phyloP scores from a whole-genome alignment of 805 yeast species.

The Clavispora asparagi region DNA sequence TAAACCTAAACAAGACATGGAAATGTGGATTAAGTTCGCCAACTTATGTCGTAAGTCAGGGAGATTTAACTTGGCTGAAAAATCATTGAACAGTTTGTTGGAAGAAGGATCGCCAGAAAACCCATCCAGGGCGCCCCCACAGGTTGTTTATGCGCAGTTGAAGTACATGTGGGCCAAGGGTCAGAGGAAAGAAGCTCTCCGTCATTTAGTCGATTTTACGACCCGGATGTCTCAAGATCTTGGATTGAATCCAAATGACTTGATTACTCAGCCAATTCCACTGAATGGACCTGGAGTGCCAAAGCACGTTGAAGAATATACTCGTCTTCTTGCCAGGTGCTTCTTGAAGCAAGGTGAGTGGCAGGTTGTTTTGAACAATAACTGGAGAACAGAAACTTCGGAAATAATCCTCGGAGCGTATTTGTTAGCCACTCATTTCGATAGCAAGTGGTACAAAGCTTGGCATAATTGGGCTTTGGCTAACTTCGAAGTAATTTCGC shows the following conservation, averaged over 20 bases:
- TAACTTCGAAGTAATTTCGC: conserved; percentile 88
- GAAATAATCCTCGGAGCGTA: conserved; percentile 89
- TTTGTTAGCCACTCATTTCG: conserved; percentile 91
- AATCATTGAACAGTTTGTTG: conserved; percentile 72
- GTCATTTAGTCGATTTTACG: conserved; percentile 83
- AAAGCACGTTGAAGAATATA: conserved; percentile 75
- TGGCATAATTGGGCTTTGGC: conserved; percentile 99
- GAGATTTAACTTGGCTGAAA: conserved; percentile 86
- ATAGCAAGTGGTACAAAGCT: conserved; percentile 91
- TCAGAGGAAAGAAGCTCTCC: conserved; percentile 77
- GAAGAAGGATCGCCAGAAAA: conserved; percentile 65
- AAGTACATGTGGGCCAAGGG: conserved; percentile 98
- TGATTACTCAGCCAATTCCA: conserved; percentile 82
- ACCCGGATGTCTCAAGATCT: conserved; percentile 85
- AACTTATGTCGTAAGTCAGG: conserved; percentile 93
- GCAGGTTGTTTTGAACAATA: conserved; percentile 77
- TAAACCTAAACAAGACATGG: conserved; percentile 94
- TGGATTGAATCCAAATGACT: conserved; percentile 80
- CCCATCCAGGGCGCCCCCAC: conserved; percentile 86
- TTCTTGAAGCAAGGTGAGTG: conserved; percentile 98
- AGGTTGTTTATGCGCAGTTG: conserved; percentile 93
- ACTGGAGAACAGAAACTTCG: conserved; percentile 74
- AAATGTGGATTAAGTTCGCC: conserved; percentile 97
- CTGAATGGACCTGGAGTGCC: conserved; percentile 65
- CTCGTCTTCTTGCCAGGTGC: conserved; percentile 84